Evolutionary conservation across 257 asterid genomes (phyloP), one percentile per base, ranked within the genome.

Genomic region (Ilex aquifolium): DNA sequence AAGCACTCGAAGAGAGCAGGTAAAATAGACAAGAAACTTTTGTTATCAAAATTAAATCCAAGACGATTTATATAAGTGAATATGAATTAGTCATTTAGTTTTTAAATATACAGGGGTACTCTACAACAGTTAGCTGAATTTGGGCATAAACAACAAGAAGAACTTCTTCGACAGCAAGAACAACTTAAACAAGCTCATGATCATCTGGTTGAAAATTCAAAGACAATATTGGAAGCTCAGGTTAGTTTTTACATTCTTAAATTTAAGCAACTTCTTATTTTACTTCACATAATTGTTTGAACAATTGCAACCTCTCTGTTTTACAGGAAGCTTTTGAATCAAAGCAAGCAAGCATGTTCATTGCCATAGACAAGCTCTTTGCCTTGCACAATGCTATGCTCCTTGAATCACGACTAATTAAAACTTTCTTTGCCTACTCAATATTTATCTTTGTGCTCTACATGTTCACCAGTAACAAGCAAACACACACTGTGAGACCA

Each of bases 1-100:
- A 80, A 39, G 93, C 95, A 46, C 85, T 91, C 29, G 89, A 91
- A 73, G 95, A 88, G 69, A 91, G 95, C 92, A 80, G 95, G 95
- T 86, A 72, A 21, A 49, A 13, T 21, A 2, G 0, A 14, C 48
- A 9, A 44, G 16, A 54, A 31, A 40, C 13, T 11, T 54, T n/a
- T 9, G 31, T 40, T 10, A 14, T 49, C 5, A 7, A 8, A 2
- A 51, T 5, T 67, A 32, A 12, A 44, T 50, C 29, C 52, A 59
- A 40, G 14, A 32, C 17, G 31, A 39, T 10, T 21, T 39, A 40
- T 59, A 11, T 21, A 39, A 59, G 12, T 46, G 7, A 6, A 63
- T 27, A 21, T 21, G 10, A 15, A 6, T 11, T 14, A 21, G 27
- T 21, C 27, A 21, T 21, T 21, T 1, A 13, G 30, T 56, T 40